phyloP scores from a whole-genome alignment of 192 early-diverging fungal species.

The Dissophora globulifera region DNA sequence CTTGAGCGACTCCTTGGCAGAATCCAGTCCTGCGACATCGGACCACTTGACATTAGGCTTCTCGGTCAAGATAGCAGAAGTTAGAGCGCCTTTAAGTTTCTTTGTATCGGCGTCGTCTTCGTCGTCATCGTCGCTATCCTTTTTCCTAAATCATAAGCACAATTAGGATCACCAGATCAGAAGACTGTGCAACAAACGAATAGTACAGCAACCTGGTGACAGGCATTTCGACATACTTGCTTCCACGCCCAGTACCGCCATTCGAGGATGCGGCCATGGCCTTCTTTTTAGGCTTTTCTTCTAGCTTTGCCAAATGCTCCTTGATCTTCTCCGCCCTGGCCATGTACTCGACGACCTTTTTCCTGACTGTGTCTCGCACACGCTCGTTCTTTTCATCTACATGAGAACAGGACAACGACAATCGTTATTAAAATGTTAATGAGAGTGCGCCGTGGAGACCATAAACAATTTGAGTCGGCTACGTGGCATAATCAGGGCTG shows the following conservation, averaged over 20 bases:
- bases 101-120: conserved; percentile 60
- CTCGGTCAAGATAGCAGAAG: conserved; percentile 89
- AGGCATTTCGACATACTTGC: conserved; percentile 43
- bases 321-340: conserved; percentile 95
- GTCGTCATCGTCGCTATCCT: conserved; percentile 58
- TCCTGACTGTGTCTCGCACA: conserved; percentile 83
- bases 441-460: too few relatives aligned
- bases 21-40: conserved; percentile 96
- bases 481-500: too few relatives aligned
- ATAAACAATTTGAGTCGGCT: too few relatives aligned
- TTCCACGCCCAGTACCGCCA: conserved; percentile 34
- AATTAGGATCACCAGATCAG: too few relatives aligned
- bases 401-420: too few relatives aligned
- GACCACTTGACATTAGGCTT: conserved; percentile 98
- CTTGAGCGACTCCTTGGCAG: conserved; percentile 95
- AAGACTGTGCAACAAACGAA: too few relatives aligned
- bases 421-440: too few relatives aligned
- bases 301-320: conserved; percentile 79
- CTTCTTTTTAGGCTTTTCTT: conserved; percentile 72
- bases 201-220: too few relatives aligned
- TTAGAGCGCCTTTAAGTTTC: conserved; percentile 56
- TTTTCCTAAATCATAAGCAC: conserved; percentile 48
- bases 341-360: conserved; percentile 93
- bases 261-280: conserved; percentile 71
- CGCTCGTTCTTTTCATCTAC: conserved; percentile 95